Evolutionary conservation across 371 early-diverging fungal species (phyloP).

Genomic region (Mucor ambiguus): DNA sequence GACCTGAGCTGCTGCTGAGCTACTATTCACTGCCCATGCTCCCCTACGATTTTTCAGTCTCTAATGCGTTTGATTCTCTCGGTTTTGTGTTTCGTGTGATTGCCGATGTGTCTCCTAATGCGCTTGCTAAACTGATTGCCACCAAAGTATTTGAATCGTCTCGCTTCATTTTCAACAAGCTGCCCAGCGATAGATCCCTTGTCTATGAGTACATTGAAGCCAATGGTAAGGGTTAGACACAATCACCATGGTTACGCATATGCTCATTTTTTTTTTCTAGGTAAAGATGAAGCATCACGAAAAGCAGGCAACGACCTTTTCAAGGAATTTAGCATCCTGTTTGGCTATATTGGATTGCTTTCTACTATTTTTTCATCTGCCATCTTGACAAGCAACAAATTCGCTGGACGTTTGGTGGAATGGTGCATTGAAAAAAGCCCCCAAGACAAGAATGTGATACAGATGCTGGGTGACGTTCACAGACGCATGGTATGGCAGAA

Average conservation of each 20-base stretch:
- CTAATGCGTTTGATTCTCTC: constrained; percentile 68
- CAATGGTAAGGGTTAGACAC: constrained; percentile 30
- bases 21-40: constrained; percentile 69
- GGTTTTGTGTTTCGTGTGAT: constrained; percentile 72
- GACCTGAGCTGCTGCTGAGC: constrained; percentile 65
- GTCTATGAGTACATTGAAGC: constrained; percentile 53
- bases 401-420: constrained; percentile 15
- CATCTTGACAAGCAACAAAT: constrained; percentile 17
- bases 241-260: not conserved
- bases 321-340: constrained; percentile 19
- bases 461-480: constrained; percentile 62
- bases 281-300: not conserved
- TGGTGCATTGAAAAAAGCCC: constrained; percentile 28
- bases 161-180: constrained; percentile 35
- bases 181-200: constrained; percentile 28
- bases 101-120: constrained; percentile 61
- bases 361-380: constrained; percentile 21
- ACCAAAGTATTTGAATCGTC: constrained; percentile 51
- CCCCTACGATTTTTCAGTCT: constrained; percentile 76
- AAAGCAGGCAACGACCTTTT: constrained; percentile 18
- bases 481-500: constrained; percentile 69
- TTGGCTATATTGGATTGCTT: constrained; percentile 26
- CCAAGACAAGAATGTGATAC: constrained; percentile 51
- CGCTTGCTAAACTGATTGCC: constrained; percentile 45
- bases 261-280: not conserved